Conservation (phyloP, 2,329 filamentous ascomycete genomes). For the Curvularia spicifera region DNA sequence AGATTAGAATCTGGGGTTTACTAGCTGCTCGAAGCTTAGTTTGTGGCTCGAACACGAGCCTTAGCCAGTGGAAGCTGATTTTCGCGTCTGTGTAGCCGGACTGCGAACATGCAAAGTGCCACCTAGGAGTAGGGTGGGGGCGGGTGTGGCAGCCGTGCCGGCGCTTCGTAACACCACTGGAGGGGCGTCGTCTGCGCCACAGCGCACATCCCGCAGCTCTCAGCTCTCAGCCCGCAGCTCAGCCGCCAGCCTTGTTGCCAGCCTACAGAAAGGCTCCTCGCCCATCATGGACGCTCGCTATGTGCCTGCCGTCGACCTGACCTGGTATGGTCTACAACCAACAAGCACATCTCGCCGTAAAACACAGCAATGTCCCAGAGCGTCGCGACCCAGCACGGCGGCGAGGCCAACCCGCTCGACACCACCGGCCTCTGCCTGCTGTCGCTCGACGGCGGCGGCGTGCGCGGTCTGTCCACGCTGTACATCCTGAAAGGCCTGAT, state of each 20-base stretch:
- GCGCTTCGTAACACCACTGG: not conserved
- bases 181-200: not conserved
- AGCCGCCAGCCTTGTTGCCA: conserved; percentile 3
- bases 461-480: conserved; percentile 34
- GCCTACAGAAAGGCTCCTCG: not conserved
- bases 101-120: no score
- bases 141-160: not conserved
- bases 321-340: not conserved
- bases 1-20: no score
- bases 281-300: not conserved
- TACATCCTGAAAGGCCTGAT: conserved; percentile 33
- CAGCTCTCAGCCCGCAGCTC: not conserved
- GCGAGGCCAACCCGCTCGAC: conserved; percentile 17
- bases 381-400: conserved; percentile 9
- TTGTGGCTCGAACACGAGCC: no score
- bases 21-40: no score
- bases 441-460: conserved; percentile 34
- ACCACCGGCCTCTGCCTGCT: conserved; percentile 21
- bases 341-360: no score
- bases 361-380: not conserved
- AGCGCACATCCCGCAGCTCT: not conserved
- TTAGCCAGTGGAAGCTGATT: no score
- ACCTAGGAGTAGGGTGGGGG: no score
- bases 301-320: not conserved
- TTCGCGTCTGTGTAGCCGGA: no score